phyloP scores from a whole-genome alignment of 345 rosid species.

The Hevea brasiliensis region DNA sequence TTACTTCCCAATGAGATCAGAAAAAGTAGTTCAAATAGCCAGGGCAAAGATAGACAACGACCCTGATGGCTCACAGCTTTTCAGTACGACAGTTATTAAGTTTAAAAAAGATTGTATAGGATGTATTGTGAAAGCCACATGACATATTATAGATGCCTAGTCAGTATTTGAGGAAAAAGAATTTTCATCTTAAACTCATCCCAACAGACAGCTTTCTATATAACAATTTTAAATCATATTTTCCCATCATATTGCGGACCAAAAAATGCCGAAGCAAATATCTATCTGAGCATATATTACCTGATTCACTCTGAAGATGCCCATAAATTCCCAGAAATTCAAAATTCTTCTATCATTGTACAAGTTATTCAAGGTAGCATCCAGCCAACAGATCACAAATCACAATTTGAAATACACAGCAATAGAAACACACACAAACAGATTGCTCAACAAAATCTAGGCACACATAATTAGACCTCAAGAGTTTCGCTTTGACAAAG shows the following conservation, averaged over 20 bases:
- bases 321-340: not conserved
- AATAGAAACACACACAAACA: not conserved
- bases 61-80: not conserved
- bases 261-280: not conserved
- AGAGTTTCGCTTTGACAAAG: not conserved
- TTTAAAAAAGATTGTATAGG: not conserved
- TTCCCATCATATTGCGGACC: not conserved
- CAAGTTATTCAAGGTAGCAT: not conserved
- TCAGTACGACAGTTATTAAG: not conserved
- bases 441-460: not conserved
- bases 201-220: not conserved
- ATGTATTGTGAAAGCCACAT: not conserved
- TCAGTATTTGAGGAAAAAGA: not conserved
- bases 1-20: not conserved
- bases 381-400: not conserved
- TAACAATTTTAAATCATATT: not conserved
- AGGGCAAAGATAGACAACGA: not conserved
- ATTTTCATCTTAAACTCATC: not conserved
- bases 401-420: not conserved
- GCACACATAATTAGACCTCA: not conserved
- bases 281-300: not conserved
- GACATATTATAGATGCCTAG: not conserved
- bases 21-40: not conserved
- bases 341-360: not conserved
- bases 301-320: not conserved